Percentiles rank a stretch among this genome's conserved stretches.
Conservation (phyloP, 805 yeast genomes). For the Sugiyamaella floridensis region DNA sequence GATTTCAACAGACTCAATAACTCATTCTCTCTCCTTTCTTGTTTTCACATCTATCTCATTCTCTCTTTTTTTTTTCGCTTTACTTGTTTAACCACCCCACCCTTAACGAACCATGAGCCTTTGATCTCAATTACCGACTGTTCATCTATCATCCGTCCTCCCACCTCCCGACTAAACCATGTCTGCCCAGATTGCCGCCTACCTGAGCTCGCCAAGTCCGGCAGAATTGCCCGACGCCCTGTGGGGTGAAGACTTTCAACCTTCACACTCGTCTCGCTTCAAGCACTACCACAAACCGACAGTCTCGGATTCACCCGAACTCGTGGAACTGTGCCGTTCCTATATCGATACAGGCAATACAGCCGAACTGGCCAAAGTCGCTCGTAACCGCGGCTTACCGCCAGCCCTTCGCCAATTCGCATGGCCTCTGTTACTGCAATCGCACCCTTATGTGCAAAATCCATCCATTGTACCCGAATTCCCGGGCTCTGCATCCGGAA, state of each 20-base stretch:
- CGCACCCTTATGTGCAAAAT: constrained; percentile 76
- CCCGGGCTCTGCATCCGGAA: constrained; percentile 12
- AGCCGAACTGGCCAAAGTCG: constrained; percentile 68
- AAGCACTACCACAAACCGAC: constrained; percentile 36
- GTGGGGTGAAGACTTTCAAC: background rate
- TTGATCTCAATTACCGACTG: background rate
- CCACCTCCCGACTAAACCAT: too few species aligned
- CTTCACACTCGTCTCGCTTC: constrained; percentile 19
- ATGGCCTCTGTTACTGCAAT: constrained; percentile 77
- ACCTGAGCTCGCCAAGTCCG: background rate
- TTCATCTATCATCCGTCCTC: background rate
- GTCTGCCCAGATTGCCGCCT: background rate
- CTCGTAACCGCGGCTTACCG: constrained; percentile 81
- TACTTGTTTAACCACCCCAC: too few species aligned
- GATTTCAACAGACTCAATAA: too few species aligned
- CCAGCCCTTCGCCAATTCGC: constrained; percentile 68
- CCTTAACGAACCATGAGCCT: background rate
- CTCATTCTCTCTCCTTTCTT: too few species aligned
- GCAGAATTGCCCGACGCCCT: background rate
- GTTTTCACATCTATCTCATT: background rate
- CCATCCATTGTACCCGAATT: constrained; percentile 66
- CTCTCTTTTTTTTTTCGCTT: too few species aligned
- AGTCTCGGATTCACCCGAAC: constrained; percentile 41
- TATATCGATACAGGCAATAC: constrained; percentile 56
- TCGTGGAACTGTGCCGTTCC: constrained; percentile 48